A percentile compares a stretch with the other conserved stretches of the same genome.
These are phyloP conservation scores for Arachis hypogaea DNA, from an alignment of 306 rosid genomes.

Conservation along the genomic window DNA sequence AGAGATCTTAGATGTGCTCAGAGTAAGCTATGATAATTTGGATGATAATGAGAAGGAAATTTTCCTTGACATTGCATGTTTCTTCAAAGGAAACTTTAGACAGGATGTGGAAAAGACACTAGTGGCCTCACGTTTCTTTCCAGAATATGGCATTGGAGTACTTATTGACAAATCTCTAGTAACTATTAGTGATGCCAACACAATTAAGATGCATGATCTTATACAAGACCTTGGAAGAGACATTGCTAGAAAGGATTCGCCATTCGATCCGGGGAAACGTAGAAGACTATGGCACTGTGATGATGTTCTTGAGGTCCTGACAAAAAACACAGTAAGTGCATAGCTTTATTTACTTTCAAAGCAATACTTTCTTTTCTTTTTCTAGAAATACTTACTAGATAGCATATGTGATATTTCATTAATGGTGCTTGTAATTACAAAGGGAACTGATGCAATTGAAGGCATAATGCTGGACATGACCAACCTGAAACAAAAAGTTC, in stretches of 20 bases:
- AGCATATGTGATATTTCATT: neutral
- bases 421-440: slow-evolving; percentile 25
- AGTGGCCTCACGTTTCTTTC: neutral
- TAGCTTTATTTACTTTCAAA: neutral
- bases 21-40: slow-evolving; percentile 40
- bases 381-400: neutral
- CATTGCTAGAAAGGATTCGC: slow-evolving; percentile 40
- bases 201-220: slow-evolving; percentile 47
- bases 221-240: slow-evolving; percentile 47
- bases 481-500: slow-evolving; percentile 11
- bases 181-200: neutral
- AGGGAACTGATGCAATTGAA: slow-evolving; percentile 37
- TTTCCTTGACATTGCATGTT: slow-evolving; percentile 51
- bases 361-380: no score
- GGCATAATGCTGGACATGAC: slow-evolving; percentile 39
- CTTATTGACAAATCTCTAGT: slow-evolving; percentile 38
- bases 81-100: slow-evolving; percentile 30
- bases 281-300: slow-evolving; percentile 46
- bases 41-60: slow-evolving; percentile 22
- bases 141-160: slow-evolving; percentile 25
- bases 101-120: slow-evolving; percentile 21
- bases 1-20: slow-evolving; percentile 25
- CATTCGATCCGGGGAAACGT: slow-evolving; percentile 27
- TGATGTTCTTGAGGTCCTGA: slow-evolving; percentile 39
- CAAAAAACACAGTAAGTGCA: slow-evolving; percentile 8